Conservation (phyloP, 495 filamentous ascomycete genomes). For the Aspergillus saccharolyticus region DNA sequence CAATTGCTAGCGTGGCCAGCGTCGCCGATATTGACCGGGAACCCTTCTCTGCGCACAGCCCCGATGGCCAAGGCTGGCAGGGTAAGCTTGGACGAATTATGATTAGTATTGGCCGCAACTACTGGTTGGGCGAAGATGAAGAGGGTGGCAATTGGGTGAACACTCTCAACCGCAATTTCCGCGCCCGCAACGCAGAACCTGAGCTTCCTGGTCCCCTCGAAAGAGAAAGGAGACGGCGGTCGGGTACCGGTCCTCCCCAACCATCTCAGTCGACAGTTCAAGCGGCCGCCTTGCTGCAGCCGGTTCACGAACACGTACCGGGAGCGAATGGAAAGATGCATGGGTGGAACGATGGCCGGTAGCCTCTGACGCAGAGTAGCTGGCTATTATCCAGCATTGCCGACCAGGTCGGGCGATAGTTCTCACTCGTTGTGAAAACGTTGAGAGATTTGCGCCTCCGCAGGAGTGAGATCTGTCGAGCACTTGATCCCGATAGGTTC, state of each 20-base stretch:
- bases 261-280: constrained; percentile 40
- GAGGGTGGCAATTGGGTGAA: constrained; percentile 55
- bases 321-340: constrained; percentile 41
- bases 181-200: constrained; percentile 26
- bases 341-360: constrained; percentile 36
- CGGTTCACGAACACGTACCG: constrained; percentile 29
- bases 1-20: constrained; percentile 40
- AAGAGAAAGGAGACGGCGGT: constrained; percentile 61
- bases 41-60: constrained; percentile 62
- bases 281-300: constrained; percentile 31
- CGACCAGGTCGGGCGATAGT: neutral
- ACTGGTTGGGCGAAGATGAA: constrained; percentile 65
- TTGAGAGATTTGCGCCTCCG: too few species aligned
- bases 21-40: constrained; percentile 53
- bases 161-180: constrained; percentile 54
- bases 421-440: too few species aligned
- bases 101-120: constrained; percentile 62
- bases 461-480: too few species aligned
- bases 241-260: constrained; percentile 60
- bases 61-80: constrained; percentile 69
- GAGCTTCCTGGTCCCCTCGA: constrained; percentile 54
- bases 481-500: neutral
- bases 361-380: neutral
- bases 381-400: neutral
- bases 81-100: constrained; percentile 69